Percentiles rank a stretch among this genome's conserved stretches.
These are phyloP conservation scores for Curvularia lunata DNA, from an alignment of 2,329 filamentous ascomycete genomes.

Conservation along the genomic window DNA sequence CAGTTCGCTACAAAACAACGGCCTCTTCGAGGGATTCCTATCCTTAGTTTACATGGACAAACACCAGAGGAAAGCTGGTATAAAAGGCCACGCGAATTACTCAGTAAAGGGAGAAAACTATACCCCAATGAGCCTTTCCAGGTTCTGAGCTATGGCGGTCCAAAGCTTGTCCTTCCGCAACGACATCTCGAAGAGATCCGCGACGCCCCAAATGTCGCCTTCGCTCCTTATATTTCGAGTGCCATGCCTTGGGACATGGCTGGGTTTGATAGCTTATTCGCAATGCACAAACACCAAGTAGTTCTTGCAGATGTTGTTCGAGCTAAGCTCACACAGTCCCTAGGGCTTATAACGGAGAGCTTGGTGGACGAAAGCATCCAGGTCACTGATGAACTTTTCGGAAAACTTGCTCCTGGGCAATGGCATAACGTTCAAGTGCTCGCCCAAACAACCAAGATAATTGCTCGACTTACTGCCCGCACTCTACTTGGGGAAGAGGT, in stretches of 20 bases:
- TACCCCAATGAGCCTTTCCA: slow-evolving; percentile 2
- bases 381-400: background rate
- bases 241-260: background rate
- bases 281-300: background rate
- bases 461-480: slow-evolving; percentile 1
- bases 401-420: background rate
- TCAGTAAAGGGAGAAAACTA: background rate
- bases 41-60: background rate
- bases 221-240: background rate
- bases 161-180: slow-evolving; percentile 1
- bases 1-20: slow-evolving; percentile 1
- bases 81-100: background rate
- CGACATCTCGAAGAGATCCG: slow-evolving; percentile 1
- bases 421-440: background rate
- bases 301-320: background rate
- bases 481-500: background rate
- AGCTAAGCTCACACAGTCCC: slow-evolving; percentile 1
- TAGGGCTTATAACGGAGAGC: background rate
- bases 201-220: background rate
- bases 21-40: background rate
- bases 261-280: background rate
- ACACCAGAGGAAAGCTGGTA: background rate
- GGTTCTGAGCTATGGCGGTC: background rate
- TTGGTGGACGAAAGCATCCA: background rate
- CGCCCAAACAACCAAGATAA: background rate